Evolutionary conservation across 192 early-diverging fungal genomes (phyloP).

Genomic region (Physocladia obscura): DNA sequence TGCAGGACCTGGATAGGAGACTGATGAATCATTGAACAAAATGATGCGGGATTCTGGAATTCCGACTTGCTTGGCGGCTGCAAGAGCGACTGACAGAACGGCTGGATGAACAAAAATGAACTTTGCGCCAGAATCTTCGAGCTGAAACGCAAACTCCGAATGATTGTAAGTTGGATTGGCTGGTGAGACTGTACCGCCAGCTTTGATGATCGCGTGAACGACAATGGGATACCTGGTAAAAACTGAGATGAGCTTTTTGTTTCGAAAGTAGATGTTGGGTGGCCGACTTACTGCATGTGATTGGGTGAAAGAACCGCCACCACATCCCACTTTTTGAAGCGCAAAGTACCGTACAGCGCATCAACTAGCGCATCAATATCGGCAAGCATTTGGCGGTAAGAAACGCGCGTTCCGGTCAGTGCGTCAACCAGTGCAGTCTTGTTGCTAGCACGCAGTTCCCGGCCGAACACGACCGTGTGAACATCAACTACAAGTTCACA

Average conservation of each 20-base stretch:
- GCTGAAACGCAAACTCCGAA: slow-evolving; percentile 74
- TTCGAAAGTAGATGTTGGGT: background rate
- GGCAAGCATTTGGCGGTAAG: slow-evolving; percentile 46
- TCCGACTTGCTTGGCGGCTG: slow-evolving; percentile 27
- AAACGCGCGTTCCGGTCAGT: slow-evolving; percentile 38
- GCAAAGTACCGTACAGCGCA: slow-evolving; percentile 52
- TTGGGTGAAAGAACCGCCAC: slow-evolving; percentile 74
- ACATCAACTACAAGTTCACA: slow-evolving; percentile 18
- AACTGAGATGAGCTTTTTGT: background rate
- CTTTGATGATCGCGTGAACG: slow-evolving; percentile 61
- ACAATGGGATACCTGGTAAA: slow-evolving; percentile 50
- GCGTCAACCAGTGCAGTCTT: slow-evolving; percentile 53
- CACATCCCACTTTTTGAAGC: slow-evolving; percentile 67
- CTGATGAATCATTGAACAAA: slow-evolving; percentile 17
- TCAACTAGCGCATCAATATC: slow-evolving; percentile 48
- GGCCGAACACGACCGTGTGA: slow-evolving; percentile 8
- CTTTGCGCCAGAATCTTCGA: slow-evolving; percentile 67
- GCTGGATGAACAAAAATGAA: slow-evolving; percentile 55
- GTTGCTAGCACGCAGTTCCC: background rate
- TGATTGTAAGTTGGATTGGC: slow-evolving; percentile 83
- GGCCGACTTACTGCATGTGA: slow-evolving; percentile 42
- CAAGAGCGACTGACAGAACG: slow-evolving; percentile 28
- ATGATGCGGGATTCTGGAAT: slow-evolving; percentile 36
- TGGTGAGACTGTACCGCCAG: slow-evolving; percentile 67
- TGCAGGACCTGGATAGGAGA: slow-evolving; percentile 24